These are phyloP conservation scores for Hippophae gyantsensis DNA, from an alignment of 306 rosid species.

Conservation along the genomic window DNA sequence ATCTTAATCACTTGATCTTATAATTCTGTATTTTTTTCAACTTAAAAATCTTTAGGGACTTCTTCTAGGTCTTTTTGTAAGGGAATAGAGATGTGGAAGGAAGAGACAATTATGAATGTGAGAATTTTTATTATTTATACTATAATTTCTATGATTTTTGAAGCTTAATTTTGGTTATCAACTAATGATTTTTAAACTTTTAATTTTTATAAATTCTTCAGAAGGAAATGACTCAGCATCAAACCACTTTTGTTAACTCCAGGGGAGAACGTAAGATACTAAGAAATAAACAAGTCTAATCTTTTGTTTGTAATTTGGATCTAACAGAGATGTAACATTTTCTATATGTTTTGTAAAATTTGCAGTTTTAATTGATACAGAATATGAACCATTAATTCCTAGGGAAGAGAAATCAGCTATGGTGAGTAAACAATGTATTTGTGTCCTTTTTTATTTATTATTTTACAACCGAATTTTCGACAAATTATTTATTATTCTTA, in stretches of 20 bases:
- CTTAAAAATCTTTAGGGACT: constrained; percentile 39
- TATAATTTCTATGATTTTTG: neutral
- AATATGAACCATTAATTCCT: constrained; percentile 42
- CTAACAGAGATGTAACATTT: neutral
- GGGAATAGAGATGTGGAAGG: constrained; percentile 73
- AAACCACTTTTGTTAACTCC: constrained; percentile 30
- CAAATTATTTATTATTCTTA: no score
- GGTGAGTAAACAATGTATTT: constrained; percentile 34
- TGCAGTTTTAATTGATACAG: constrained; percentile 53
- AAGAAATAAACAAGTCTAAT: neutral
- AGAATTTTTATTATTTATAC: neutral
- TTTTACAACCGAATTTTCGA: no score
- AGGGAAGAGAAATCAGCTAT: constrained; percentile 46
- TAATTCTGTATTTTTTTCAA: neutral
- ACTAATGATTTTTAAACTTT: constrained; percentile 46
- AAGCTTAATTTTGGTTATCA: constrained; percentile 21
- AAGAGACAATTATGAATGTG: constrained; percentile 59
- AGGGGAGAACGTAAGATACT: constrained; percentile 36
- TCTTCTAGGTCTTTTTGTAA: constrained; percentile 72
- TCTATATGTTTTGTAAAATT: neutral
- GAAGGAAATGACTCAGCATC: constrained; percentile 39
- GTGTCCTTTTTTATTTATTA: neutral
- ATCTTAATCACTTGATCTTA: neutral
- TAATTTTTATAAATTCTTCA: constrained; percentile 22
- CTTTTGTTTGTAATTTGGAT: constrained; percentile 23